These are phyloP conservation scores for Baeospora myosura DNA, from an alignment of 1,284 basidiomycete species.

Conservation along the genomic window DNA sequence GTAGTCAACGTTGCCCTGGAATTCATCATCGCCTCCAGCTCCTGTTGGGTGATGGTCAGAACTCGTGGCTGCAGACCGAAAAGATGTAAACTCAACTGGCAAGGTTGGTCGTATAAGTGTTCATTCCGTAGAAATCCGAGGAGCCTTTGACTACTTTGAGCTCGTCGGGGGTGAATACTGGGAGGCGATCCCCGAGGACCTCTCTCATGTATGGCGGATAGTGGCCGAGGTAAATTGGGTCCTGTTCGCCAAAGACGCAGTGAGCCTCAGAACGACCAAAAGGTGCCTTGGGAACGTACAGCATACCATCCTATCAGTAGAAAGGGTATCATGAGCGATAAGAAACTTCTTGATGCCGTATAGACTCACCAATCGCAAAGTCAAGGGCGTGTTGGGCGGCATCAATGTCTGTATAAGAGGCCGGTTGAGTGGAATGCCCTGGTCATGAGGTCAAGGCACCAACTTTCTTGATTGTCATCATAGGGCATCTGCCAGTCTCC, in stretches of 20 bases:
- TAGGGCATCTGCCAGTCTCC: slow-evolving; percentile 67
- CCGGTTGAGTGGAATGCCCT: slow-evolving; percentile 1
- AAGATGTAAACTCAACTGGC: slow-evolving; percentile 38
- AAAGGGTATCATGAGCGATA: slow-evolving; percentile 16
- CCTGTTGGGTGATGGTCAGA: slow-evolving; percentile 25
- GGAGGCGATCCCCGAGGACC: slow-evolving; percentile 59
- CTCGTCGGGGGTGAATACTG: slow-evolving; percentile 59
- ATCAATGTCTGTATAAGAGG: slow-evolving; percentile 38
- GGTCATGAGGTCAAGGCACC: slow-evolving; percentile 17
- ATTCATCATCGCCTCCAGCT: slow-evolving; percentile 56
- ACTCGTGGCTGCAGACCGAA: slow-evolving; percentile 3
- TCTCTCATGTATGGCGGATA: slow-evolving; percentile 60
- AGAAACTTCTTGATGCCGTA: slow-evolving; percentile 5
- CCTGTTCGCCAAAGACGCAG: slow-evolving; percentile 51
- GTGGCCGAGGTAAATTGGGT: slow-evolving; percentile 68
- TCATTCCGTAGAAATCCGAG: slow-evolving; percentile 67
- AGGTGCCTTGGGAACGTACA: slow-evolving; percentile 28
- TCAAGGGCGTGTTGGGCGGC: slow-evolving; percentile 63
- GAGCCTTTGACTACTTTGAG: slow-evolving; percentile 55
- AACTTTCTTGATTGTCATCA: slow-evolving; percentile 58
- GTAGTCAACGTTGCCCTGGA: slow-evolving; percentile 55
- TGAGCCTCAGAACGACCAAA: slow-evolving; percentile 35
- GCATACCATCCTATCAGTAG: slow-evolving; percentile 49
- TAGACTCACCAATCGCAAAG: slow-evolving; percentile 48
- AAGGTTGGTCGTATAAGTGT: slow-evolving; percentile 69